These are phyloP conservation scores for Suillus subaureus DNA, from an alignment of 768 basidiomycete species.

Conservation along the genomic window DNA sequence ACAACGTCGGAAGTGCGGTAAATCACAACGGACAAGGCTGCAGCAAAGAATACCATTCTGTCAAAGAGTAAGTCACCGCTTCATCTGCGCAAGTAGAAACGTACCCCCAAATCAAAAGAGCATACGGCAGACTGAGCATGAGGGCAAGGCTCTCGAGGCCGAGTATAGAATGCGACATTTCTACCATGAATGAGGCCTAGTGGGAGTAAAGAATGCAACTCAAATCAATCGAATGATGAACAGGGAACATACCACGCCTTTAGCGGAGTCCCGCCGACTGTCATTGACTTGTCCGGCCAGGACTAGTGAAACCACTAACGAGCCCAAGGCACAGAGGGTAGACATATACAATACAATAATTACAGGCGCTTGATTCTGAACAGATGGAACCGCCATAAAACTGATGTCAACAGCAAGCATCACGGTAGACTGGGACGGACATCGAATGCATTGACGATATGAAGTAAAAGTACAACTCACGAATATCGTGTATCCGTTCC, in stretches of 20 bases:
- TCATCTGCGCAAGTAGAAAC: background rate
- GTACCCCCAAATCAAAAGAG: constrained; percentile 30
- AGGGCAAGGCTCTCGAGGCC: constrained; percentile 30
- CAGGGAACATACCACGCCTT: constrained; percentile 35
- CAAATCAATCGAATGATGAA: background rate
- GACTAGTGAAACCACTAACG: constrained; percentile 36
- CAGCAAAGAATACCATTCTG: constrained; percentile 12
- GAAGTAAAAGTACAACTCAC: constrained; percentile 1
- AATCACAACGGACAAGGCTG: constrained; percentile 5
- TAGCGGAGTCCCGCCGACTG: constrained; percentile 21
- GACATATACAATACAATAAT: constrained; percentile 42
- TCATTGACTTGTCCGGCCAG: constrained; percentile 39
- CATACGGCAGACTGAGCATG: constrained; percentile 36
- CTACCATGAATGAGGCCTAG: constrained; percentile 9
- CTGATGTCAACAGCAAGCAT: constrained; percentile 15
- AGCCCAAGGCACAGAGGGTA: constrained; percentile 35
- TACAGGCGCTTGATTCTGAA: background rate
- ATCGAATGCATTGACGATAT: background rate
- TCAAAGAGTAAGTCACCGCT: background rate
- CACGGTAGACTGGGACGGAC: constrained; percentile 12
- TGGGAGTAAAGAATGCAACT: background rate
- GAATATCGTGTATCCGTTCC: constrained; percentile 13
- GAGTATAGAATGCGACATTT: constrained; percentile 9
- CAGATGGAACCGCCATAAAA: constrained; percentile 8
- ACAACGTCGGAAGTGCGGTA: background rate